These are phyloP conservation scores for Conoideocrella luteorostrata DNA, from an alignment of 2,329 filamentous ascomycete genomes.

Conservation along the genomic window DNA sequence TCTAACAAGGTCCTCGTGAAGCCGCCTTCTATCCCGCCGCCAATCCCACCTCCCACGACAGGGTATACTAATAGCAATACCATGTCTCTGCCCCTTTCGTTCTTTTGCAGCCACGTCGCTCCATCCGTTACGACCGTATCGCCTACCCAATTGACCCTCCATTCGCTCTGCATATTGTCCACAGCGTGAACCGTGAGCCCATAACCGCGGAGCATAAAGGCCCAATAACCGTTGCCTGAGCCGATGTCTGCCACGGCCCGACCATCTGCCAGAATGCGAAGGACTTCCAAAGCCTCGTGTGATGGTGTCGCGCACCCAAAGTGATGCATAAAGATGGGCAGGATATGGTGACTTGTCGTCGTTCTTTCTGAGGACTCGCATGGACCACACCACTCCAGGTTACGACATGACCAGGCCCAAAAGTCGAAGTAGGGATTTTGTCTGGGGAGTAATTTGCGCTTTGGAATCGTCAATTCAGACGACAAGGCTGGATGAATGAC, in stretches of 20 bases:
- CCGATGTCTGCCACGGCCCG: slow-evolving; percentile 59
- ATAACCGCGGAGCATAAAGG: slow-evolving; percentile 59
- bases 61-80: slow-evolving; percentile 68
- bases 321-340: slow-evolving; percentile 72
- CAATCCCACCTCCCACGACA: slow-evolving; percentile 57
- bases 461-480: slow-evolving; percentile 36
- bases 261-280: slow-evolving; percentile 48
- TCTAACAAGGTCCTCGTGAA: slow-evolving; percentile 59
- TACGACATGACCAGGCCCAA: slow-evolving; percentile 58
- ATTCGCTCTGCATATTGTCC: slow-evolving; percentile 62
- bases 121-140: slow-evolving; percentile 62
- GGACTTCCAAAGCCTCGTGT: slow-evolving; percentile 57
- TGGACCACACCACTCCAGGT: slow-evolving; percentile 61
- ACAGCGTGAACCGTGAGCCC: slow-evolving; percentile 51
- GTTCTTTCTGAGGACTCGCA: slow-evolving; percentile 43
- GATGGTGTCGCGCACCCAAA: slow-evolving; percentile 68
- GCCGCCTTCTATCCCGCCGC: slow-evolving; percentile 52
- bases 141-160: slow-evolving; percentile 61
- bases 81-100: slow-evolving; percentile 43
- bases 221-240: slow-evolving; percentile 71
- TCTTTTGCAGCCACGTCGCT: slow-evolving; percentile 46
- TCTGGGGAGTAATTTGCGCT: slow-evolving; percentile 36
- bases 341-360: slow-evolving; percentile 57
- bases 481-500: slow-evolving; percentile 39
- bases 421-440: slow-evolving; percentile 62